These are phyloP conservation scores for Scedosporium boydii DNA, from an alignment of 2,329 filamentous ascomycete genomes.

Conservation along the genomic window DNA sequence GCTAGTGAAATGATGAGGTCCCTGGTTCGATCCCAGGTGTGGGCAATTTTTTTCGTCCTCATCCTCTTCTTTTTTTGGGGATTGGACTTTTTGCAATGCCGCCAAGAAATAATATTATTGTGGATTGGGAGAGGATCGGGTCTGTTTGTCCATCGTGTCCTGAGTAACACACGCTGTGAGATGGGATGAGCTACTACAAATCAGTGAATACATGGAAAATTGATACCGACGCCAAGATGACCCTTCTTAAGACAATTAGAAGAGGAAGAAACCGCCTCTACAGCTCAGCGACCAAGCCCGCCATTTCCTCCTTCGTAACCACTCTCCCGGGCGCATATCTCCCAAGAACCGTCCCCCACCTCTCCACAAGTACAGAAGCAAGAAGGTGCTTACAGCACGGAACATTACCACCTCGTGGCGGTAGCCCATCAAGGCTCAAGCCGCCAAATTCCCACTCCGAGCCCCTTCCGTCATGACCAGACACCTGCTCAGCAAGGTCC, in stretches of 20 bases:
- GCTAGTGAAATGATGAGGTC: too few relatives aligned
- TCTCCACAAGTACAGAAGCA: constrained; percentile 67
- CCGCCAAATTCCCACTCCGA: constrained; percentile 36
- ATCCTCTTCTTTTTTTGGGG: too few relatives aligned
- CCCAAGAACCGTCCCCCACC: constrained; percentile 48
- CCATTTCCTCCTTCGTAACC: constrained; percentile 58
- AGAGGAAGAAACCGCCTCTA: constrained; percentile 9
- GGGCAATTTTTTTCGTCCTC: too few relatives aligned
- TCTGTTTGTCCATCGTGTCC: too few relatives aligned
- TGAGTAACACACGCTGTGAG: too few relatives aligned
- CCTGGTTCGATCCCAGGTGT: too few relatives aligned
- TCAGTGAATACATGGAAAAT: too few relatives aligned
- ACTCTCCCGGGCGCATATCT: constrained; percentile 42
- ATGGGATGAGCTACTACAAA: too few relatives aligned
- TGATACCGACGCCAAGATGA: background rate
- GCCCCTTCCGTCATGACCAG: constrained; percentile 2
- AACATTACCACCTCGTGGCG: constrained; percentile 22
- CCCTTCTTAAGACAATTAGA: background rate
- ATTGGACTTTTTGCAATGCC: too few relatives aligned
- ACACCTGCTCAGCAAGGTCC: too few relatives aligned
- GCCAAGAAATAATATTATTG: too few relatives aligned
- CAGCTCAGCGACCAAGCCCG: constrained; percentile 51
- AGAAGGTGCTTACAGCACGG: constrained; percentile 82
- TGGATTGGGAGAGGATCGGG: too few relatives aligned
- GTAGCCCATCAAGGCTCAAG: constrained; percentile 26